phyloP scores from a whole-genome alignment of 768 basidiomycete species.

The Lanmaoa pseudosensibilis region DNA sequence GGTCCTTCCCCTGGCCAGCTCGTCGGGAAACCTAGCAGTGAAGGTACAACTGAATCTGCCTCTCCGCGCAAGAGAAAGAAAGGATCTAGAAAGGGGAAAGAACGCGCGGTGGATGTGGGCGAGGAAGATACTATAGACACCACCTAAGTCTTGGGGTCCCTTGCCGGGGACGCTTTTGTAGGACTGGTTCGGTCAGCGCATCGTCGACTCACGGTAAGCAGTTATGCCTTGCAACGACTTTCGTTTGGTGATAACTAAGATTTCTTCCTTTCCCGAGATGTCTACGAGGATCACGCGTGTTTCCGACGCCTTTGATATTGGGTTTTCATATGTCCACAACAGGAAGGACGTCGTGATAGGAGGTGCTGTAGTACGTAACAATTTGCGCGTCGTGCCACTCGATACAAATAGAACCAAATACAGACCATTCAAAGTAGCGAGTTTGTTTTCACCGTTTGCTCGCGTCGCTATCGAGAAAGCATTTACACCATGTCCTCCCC shows the following conservation, averaged over 20 bases:
- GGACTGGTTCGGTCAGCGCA: not conserved
- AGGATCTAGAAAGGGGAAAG: slow-evolving; percentile 26
- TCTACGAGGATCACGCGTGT: not conserved
- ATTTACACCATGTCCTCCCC: slow-evolving; percentile 28
- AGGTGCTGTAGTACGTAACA: not conserved
- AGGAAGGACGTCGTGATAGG: too few species aligned
- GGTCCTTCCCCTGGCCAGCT: not conserved
- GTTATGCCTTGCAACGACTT: not conserved
- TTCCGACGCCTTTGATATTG: too few species aligned
- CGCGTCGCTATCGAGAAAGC: slow-evolving; percentile 22
- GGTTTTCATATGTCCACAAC: not conserved
- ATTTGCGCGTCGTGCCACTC: slow-evolving; percentile 18
- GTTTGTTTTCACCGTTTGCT: slow-evolving; percentile 20
- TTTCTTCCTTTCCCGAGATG: not conserved
- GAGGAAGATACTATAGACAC: slow-evolving; percentile 23
- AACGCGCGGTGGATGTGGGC: slow-evolving; percentile 22
- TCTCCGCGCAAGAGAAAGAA: slow-evolving; percentile 18
- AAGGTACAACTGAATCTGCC: not conserved
- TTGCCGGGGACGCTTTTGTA: too few species aligned
- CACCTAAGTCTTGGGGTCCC: not conserved
- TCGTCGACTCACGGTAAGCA: not conserved
- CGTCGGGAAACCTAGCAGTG: slow-evolving; percentile 2
- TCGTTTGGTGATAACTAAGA: not conserved
- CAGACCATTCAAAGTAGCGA: slow-evolving; percentile 22
- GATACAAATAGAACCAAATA: slow-evolving; percentile 28